Evolutionary conservation across 805 yeast species (phyloP).

Genomic region (Kodamaea fukazawae): DNA sequence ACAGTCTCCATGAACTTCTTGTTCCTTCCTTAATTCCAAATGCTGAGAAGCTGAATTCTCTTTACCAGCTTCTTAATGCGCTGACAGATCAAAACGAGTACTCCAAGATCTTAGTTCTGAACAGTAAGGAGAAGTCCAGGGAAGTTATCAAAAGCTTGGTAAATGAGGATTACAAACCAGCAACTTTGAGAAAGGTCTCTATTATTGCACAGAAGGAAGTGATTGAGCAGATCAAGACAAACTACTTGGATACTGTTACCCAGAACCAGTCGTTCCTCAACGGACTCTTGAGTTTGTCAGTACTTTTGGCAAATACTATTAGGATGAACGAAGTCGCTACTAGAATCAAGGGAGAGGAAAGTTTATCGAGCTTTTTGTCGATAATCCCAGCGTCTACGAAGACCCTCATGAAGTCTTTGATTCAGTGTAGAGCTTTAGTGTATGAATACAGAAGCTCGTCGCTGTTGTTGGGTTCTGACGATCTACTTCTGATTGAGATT

Average conservation of each 20-base stretch:
- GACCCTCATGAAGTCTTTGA: slow-evolving; percentile 38
- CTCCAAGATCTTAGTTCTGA: slow-evolving; percentile 1
- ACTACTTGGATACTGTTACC: neutral
- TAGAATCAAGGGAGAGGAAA: slow-evolving; percentile 42
- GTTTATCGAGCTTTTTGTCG: slow-evolving; percentile 23
- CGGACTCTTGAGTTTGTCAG: slow-evolving; percentile 5
- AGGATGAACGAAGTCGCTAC: slow-evolving; percentile 58
- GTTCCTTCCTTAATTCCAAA: slow-evolving; percentile 38
- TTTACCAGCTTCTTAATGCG: too few species aligned
- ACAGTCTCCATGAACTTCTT: slow-evolving; percentile 41
- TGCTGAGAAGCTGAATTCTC: slow-evolving; percentile 9
- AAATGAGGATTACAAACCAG: slow-evolving; percentile 18
- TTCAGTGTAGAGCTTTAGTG: slow-evolving; percentile 37
- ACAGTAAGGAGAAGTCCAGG: slow-evolving; percentile 4
- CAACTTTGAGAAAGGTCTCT: slow-evolving; percentile 1
- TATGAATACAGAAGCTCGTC: slow-evolving; percentile 12
- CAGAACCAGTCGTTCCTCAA: slow-evolving; percentile 1
- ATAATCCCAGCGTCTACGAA: slow-evolving; percentile 27
- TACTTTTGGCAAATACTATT: slow-evolving; percentile 46
- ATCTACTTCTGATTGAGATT: slow-evolving; percentile 1
- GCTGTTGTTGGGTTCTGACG: slow-evolving; percentile 9
- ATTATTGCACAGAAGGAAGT: neutral
- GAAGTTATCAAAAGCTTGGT: slow-evolving; percentile 4
- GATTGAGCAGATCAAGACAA: neutral
- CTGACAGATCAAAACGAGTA: too few species aligned